Evolutionary conservation across 352 stramenopile species (phyloP).

Genomic region (Globisporangium spiculum): DNA sequence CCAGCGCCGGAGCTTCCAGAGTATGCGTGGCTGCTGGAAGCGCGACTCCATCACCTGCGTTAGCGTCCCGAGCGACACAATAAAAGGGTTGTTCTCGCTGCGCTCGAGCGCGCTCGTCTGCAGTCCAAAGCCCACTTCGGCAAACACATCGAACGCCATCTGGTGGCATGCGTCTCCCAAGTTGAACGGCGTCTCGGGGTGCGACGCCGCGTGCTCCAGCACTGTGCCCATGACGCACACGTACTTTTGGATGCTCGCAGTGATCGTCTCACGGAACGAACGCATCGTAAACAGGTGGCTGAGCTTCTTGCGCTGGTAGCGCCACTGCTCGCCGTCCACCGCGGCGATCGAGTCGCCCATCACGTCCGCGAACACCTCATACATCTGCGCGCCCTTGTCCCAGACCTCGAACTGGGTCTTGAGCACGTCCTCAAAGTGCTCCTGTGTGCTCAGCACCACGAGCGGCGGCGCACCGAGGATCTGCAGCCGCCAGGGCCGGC

Average conservation of each 20-base stretch:
- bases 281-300: slow-evolving; percentile 78
- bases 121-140: slow-evolving; percentile 46
- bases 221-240: slow-evolving; percentile 26
- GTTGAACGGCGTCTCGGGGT: slow-evolving; percentile 10
- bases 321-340: slow-evolving; percentile 46
- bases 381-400: slow-evolving; percentile 50
- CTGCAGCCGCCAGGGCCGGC: slow-evolving; percentile 35
- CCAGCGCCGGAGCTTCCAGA: slow-evolving; percentile 38
- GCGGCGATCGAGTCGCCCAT: slow-evolving; percentile 58
- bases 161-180: slow-evolving; percentile 34
- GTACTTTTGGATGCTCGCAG: slow-evolving; percentile 36
- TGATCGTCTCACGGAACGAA: slow-evolving; percentile 36
- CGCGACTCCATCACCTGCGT: slow-evolving; percentile 18
- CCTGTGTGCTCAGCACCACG: slow-evolving; percentile 34
- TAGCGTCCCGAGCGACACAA: slow-evolving; percentile 13
- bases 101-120: slow-evolving; percentile 41
- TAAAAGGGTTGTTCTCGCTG: slow-evolving; percentile 41
- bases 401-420: slow-evolving; percentile 71
- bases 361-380: slow-evolving; percentile 40
- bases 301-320: slow-evolving; percentile 59
- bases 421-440: slow-evolving; percentile 41
- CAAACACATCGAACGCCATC: slow-evolving; percentile 55
- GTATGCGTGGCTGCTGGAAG: slow-evolving; percentile 31
- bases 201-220: slow-evolving; percentile 14
- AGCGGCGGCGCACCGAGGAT: slow-evolving; percentile 33